Conservation (phyloP, 257 asterid species). For the Nicotiana attenuata region DNA sequence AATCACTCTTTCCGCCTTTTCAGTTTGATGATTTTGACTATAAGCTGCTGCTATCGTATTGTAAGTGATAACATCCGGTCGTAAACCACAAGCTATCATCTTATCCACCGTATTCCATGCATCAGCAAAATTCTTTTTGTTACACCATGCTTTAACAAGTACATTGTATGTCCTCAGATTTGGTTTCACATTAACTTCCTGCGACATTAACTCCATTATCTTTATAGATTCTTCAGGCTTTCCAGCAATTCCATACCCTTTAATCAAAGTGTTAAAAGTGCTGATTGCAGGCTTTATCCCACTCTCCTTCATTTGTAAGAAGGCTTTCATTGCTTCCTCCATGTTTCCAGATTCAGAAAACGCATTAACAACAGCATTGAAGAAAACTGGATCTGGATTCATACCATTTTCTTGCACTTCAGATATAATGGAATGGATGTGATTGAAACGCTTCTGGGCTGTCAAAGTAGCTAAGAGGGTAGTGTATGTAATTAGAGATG, state of each 20-base stretch:
- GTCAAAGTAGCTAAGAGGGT: constrained; percentile 64
- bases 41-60: constrained; percentile 56
- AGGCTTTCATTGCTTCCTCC: constrained; percentile 58
- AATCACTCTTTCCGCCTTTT: constrained; percentile 45
- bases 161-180: constrained; percentile 56
- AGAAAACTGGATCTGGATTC: constrained; percentile 59
- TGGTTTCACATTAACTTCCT: constrained; percentile 47
- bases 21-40: constrained; percentile 40
- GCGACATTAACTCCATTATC: constrained; percentile 48
- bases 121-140: constrained; percentile 34
- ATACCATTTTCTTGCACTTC: constrained; percentile 39
- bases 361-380: constrained; percentile 64
- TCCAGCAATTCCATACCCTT: constrained; percentile 67
- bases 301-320: constrained; percentile 49
- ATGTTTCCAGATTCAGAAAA: constrained; percentile 69
- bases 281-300: constrained; percentile 56
- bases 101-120: constrained; percentile 47
- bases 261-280: constrained; percentile 62
- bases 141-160: constrained; percentile 67
- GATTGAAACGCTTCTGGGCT: constrained; percentile 45
- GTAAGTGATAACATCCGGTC: constrained; percentile 53
- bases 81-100: constrained; percentile 51
- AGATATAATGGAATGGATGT: constrained; percentile 43
- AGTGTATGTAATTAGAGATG: constrained; percentile 69
- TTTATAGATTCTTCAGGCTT: constrained; percentile 57